Evolutionary conservation across 331 rosid genomes (phyloP).

Genomic region (Pyracantha coccinea): DNA sequence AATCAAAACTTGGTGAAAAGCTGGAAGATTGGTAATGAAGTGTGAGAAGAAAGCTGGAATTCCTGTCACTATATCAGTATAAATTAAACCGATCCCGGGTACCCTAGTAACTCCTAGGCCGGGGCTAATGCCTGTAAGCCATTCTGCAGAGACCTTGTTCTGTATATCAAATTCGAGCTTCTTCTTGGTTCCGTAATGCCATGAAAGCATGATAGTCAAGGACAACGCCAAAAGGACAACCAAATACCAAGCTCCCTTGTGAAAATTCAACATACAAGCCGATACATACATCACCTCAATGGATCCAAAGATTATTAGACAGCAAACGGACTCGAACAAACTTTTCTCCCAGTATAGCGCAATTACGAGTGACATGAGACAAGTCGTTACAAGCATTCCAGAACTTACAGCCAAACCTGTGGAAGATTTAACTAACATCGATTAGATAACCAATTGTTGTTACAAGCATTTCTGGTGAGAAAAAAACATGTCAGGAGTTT

Average conservation of each 20-base stretch:
- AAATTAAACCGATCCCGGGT: constrained; percentile 77
- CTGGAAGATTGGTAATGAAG: constrained; percentile 73
- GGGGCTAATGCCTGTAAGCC: constrained; percentile 59
- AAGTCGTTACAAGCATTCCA: constrained; percentile 75
- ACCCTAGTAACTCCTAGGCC: constrained; percentile 69
- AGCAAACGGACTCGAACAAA: constrained; percentile 34
- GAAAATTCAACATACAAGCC: constrained; percentile 59
- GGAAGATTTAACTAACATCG: constrained; percentile 1
- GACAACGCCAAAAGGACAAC: constrained; percentile 42
- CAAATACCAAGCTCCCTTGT: constrained; percentile 75
- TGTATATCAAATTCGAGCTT: constrained; percentile 65
- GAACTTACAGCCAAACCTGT: constrained; percentile 62
- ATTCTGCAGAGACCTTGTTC: constrained; percentile 70
- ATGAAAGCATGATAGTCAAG: constrained; percentile 59
- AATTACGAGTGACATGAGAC: constrained; percentile 66
- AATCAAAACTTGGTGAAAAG: constrained; percentile 73
- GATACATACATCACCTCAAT: constrained; percentile 57
- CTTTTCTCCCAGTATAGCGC: constrained; percentile 74
- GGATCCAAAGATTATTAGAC: constrained; percentile 47
- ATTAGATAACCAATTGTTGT: background rate
- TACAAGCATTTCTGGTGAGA: background rate
- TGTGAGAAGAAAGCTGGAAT: constrained; percentile 88
- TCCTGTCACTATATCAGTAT: constrained; percentile 64
- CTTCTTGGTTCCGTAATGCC: constrained; percentile 82
- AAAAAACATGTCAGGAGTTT: background rate